Evolutionary conservation across 225 moss, liverwort and hornwort genomes (phyloP).

Genomic region (Lunularia cruciata): DNA sequence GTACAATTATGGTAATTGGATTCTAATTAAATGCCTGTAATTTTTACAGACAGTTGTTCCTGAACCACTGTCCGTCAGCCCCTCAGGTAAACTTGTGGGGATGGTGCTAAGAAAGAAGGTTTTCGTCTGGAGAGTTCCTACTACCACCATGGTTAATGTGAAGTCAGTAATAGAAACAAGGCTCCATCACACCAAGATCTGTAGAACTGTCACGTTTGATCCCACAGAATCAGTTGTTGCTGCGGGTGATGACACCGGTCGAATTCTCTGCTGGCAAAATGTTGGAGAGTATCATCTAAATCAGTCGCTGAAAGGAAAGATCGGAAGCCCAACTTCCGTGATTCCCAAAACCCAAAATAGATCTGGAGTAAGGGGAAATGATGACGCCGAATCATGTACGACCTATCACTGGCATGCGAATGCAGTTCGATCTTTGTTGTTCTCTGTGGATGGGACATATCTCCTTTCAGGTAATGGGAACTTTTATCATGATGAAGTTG

Average conservation of each 20-base stretch:
- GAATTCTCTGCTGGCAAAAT: conserved; percentile 89
- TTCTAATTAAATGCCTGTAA: conserved; percentile 10
- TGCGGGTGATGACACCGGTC: conserved; percentile 72
- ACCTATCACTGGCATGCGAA: conserved; percentile 89
- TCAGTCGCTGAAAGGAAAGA: background rate
- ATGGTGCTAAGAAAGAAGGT: conserved; percentile 52
- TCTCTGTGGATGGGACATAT: conserved; percentile 78
- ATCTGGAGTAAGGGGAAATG: conserved; percentile 52
- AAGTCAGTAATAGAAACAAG: conserved; percentile 30
- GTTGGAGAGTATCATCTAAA: conserved; percentile 54
- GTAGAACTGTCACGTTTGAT: conserved; percentile 61
- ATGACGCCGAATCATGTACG: conserved; percentile 70
- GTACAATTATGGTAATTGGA: too few species aligned
- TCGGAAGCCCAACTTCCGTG: background rate
- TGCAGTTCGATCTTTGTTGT: conserved; percentile 67
- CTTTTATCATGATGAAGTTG: too few species aligned
- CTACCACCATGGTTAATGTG: conserved; percentile 20
- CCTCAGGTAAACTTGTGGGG: conserved; percentile 67
- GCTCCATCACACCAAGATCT: conserved; percentile 63
- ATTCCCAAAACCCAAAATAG: background rate
- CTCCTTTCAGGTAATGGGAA: conserved; percentile 63
- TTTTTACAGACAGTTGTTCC: conserved; percentile 41
- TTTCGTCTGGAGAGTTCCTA: conserved; percentile 76
- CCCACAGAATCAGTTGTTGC: conserved; percentile 63
- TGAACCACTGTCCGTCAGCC: conserved; percentile 48